Evolutionary conservation across 139 green algal species (phyloP), one percentile per base, ranked within the genome.

Genomic region (Edaphochlamys debaryana): DNA sequence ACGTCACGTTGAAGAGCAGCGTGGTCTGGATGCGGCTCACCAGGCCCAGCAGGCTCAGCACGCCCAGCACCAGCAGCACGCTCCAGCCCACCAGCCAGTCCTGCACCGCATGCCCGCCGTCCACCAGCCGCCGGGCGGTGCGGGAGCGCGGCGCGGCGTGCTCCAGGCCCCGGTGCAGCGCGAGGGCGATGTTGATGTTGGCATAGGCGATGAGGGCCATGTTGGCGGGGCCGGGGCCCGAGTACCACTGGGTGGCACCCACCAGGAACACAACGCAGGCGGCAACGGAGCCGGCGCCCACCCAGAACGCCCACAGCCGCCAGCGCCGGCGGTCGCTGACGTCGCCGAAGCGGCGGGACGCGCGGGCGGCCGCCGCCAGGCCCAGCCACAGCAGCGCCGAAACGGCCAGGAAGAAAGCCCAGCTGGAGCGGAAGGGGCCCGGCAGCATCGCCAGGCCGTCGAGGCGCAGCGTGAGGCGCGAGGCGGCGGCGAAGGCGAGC

Each of bases 121-220:
- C 84, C 37, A 88, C 84, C 67, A 88, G 38, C n/a, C 38, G 78
- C n/a, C 71, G 71, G 3, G 72, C 71, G 19, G 6, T 4, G 6
- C 48, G 40, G 6, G 75, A 72, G 52, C 83, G 74, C 3, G 52
- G 79, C 6, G 67, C 66, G 20, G 79, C 4, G 45, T 83, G 37
- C 42, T 69, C 79, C 22, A 69, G 37, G 6, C 50, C 32, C 27
- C 73, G 73, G 54, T 87, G 82, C 25, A 54, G 48, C 1, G 73
- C 70, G 37, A 85, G 67, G 29, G 87, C 30, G 27, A 91, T n/a
- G 23, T 74, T 73, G 19, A 85, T 36, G 63, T 91, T 89, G 71
- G 79, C 79, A 64, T 89, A 91, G 30, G 85, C 11, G 62, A 91
- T 84, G 38, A 87, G 72, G 7, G 78, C 8, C 45, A 91, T 73